Percentiles rank a stretch among this genome's conserved stretches.
Evolutionary conservation across 208 protist genomes (phyloP).

Genomic region (Kentomonas sorsogonicus): DNA sequence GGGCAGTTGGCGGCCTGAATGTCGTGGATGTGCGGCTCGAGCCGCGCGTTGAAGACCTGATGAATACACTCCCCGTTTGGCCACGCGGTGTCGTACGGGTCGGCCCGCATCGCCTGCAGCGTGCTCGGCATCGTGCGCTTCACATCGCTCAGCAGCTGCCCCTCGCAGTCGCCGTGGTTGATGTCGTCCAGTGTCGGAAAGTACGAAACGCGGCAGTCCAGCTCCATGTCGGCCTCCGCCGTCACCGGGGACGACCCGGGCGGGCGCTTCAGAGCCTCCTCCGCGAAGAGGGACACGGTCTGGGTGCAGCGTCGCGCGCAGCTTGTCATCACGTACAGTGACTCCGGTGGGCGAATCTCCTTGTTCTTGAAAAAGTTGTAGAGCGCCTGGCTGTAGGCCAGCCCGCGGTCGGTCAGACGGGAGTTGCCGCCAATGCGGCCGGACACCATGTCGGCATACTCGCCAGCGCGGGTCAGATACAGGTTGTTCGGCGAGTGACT

Average conservation of each 20-base stretch:
- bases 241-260: background rate
- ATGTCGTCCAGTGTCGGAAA: constrained; percentile 85
- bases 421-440: constrained; percentile 84
- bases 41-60: constrained; percentile 81
- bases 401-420: constrained; percentile 58
- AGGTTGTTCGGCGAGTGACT: constrained; percentile 60
- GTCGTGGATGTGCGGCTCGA: constrained; percentile 88
- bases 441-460: constrained; percentile 76
- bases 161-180: constrained; percentile 84
- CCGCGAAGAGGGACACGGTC: constrained; percentile 73
- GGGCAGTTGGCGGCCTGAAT: constrained; percentile 77
- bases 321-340: constrained; percentile 78
- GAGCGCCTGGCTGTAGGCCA: constrained; percentile 65
- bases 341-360: constrained; percentile 28
- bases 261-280: constrained; percentile 35
- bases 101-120: constrained; percentile 61
- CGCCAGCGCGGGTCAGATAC: constrained; percentile 79
- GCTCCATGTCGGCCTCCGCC: background rate
- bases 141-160: constrained; percentile 67
- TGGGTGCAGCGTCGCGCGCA: constrained; percentile 76
- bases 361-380: constrained; percentile 59
- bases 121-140: constrained; percentile 74
- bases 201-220: constrained; percentile 76
- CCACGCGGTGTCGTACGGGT: constrained; percentile 85
- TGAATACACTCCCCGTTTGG: constrained; percentile 87